Evolutionary conservation across 345 rosid genomes (phyloP).

Genomic region (Pugionium cornutum): DNA sequence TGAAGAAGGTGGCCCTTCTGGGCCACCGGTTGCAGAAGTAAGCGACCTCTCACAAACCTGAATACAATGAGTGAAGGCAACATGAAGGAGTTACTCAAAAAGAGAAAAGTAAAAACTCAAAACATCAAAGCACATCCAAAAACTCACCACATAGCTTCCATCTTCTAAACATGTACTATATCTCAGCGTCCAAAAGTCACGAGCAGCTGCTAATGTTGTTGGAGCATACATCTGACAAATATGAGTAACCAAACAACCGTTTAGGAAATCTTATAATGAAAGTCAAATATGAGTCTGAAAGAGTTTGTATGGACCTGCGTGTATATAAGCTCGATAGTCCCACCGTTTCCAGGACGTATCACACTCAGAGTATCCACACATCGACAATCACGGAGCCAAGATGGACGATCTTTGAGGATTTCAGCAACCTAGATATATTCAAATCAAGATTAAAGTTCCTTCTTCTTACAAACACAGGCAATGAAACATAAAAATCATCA

Average conservation of each 20-base stretch:
- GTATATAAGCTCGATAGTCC: conserved; percentile 83
- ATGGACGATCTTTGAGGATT: conserved; percentile 93
- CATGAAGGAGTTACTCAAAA: background rate
- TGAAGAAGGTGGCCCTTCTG: conserved; percentile 71
- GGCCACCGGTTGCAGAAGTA: conserved; percentile 80
- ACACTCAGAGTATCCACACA: conserved; percentile 69
- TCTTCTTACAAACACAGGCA: background rate
- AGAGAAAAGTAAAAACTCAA: background rate
- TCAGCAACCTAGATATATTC: conserved; percentile 62
- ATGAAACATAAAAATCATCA: background rate
- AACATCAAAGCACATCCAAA: background rate
- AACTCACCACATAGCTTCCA: conserved; percentile 82
- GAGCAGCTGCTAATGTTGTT: conserved; percentile 87
- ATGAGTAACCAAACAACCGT: conserved; percentile 4
- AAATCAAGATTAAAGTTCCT: conserved; percentile 10
- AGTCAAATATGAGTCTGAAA: background rate
- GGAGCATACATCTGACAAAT: conserved; percentile 78
- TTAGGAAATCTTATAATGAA: background rate
- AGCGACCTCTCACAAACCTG: conserved; percentile 95
- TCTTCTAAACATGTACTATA: conserved; percentile 88
- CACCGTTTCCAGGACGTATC: conserved; percentile 81
- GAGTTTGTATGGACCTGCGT: conserved; percentile 60
- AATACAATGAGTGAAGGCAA: conserved; percentile 17
- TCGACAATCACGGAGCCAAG: conserved; percentile 97
- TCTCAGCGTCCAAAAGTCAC: conserved; percentile 95